Percentiles rank a stretch among this genome's conserved stretches.
Evolutionary conservation across 2,329 filamentous ascomycete genomes (phyloP).

Genomic region (Onygena corvina): DNA sequence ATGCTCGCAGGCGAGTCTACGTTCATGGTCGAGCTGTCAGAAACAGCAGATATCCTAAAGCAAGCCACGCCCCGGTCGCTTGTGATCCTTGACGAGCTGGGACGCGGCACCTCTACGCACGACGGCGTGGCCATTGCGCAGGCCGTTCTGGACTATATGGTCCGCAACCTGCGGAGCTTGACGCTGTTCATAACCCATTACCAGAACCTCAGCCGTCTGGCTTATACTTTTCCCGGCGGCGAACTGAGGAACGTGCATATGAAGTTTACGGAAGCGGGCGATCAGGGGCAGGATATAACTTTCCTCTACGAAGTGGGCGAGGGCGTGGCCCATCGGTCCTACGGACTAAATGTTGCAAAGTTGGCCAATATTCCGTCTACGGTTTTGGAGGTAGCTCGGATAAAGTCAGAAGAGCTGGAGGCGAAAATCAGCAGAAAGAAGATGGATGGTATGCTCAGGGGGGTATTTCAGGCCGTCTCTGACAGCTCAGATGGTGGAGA

Average conservation of each 20-base stretch:
- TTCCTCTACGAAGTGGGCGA: slow-evolving; percentile 89
- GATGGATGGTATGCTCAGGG: slow-evolving; percentile 35
- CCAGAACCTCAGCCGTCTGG: slow-evolving; percentile 67
- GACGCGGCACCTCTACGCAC: slow-evolving; percentile 84
- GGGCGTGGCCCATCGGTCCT: slow-evolving; percentile 84
- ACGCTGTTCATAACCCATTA: slow-evolving; percentile 98
- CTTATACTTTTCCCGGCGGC: slow-evolving; percentile 51
- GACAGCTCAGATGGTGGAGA: slow-evolving; percentile 15
- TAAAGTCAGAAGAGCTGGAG: slow-evolving; percentile 71
- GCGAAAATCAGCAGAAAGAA: slow-evolving; percentile 53
- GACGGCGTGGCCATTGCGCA: slow-evolving; percentile 94
- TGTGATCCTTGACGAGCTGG: slow-evolving; percentile 88
- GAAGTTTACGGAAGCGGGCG: slow-evolving; percentile 56
- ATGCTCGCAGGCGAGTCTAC: slow-evolving; percentile 89
- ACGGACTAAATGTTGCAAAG: slow-evolving; percentile 84
- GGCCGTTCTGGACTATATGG: slow-evolving; percentile 74
- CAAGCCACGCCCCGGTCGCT: slow-evolving; percentile 72
- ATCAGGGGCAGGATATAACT: slow-evolving; percentile 59
- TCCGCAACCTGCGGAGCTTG: slow-evolving; percentile 59
- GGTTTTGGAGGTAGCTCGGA: slow-evolving; percentile 66
- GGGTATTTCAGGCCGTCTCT: slow-evolving; percentile 16
- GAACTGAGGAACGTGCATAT: slow-evolving; percentile 85
- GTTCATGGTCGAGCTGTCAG: slow-evolving; percentile 95
- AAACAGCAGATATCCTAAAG: slow-evolving; percentile 83
- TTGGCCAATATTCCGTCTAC: slow-evolving; percentile 67